Conservation (phyloP, 2,329 filamentous ascomycete species). For the Diaporthe velutina region DNA sequence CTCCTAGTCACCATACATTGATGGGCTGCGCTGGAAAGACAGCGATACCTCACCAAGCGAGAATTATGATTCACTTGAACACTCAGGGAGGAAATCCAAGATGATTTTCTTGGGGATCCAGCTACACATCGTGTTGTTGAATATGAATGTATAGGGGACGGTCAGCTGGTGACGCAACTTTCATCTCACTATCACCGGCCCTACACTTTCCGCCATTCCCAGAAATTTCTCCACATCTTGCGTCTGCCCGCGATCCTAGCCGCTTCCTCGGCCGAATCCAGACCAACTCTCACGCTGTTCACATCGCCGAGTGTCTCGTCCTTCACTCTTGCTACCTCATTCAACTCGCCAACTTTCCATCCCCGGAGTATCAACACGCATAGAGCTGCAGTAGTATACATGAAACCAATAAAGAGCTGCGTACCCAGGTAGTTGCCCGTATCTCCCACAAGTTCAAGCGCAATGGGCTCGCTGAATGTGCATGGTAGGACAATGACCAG, state of each 20-base stretch:
- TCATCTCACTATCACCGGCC: too few relatives aligned
- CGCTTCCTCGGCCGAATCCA: background rate
- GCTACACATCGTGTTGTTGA: too few relatives aligned
- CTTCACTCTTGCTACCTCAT: background rate
- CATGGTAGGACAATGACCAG: slow-evolving; percentile 77
- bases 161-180: too few relatives aligned
- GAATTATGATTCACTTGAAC: too few relatives aligned
- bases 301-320: background rate
- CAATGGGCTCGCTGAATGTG: slow-evolving; percentile 77
- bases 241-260: background rate
- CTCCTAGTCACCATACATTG: too few relatives aligned
- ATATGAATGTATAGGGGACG: too few relatives aligned
- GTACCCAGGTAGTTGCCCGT: background rate
- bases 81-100: too few relatives aligned
- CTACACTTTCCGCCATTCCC: background rate
- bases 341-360: background rate
- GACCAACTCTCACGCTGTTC: background rate
- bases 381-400: background rate
- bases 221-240: background rate
- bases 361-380: background rate
- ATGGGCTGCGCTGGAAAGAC: too few relatives aligned
- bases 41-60: too few relatives aligned
- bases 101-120: too few relatives aligned
- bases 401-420: background rate
- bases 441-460: slow-evolving; percentile 64